Evolutionary conservation across 495 filamentous ascomycete species (phyloP).

Genomic region (Neurospora sp.): DNA sequence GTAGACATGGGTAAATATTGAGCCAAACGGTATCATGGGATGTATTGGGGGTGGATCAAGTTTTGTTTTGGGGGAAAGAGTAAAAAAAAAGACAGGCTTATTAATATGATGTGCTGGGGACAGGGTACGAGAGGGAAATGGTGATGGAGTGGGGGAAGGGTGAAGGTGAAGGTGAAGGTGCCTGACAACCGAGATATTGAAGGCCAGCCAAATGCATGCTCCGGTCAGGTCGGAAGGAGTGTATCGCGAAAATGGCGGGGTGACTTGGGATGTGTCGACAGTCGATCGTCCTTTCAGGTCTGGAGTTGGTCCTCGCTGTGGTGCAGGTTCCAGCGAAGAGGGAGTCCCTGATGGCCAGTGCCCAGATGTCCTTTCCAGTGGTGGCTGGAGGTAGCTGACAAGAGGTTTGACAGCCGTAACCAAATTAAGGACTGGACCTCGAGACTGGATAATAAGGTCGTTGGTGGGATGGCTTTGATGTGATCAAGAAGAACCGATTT

Average conservation of each 20-base stretch:
- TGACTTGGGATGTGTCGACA: not conserved
- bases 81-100: not conserved
- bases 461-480: not conserved
- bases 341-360: not conserved
- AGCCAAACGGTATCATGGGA: slow-evolving; percentile 12
- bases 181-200: not conserved
- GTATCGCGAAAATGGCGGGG: not conserved
- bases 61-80: not conserved
- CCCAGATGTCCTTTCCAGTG: not conserved
- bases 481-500: not conserved
- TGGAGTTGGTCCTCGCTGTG: not conserved
- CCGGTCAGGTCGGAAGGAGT: not conserved
- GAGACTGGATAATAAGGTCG: not conserved
- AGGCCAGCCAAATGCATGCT: not conserved
- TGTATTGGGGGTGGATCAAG: not conserved
- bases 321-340: not conserved
- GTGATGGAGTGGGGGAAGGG: not conserved
- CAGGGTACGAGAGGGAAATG: not conserved
- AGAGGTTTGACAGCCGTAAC: not conserved
- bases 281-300: not conserved
- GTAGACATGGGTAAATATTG: slow-evolving; percentile 61
- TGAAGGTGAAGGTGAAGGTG: not conserved
- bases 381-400: not conserved
- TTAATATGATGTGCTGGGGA: not conserved
- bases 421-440: not conserved